Base-by-base conservation (phyloP, 1,284 basidiomycete genomes). In the Abortiporus biennis region DNA sequence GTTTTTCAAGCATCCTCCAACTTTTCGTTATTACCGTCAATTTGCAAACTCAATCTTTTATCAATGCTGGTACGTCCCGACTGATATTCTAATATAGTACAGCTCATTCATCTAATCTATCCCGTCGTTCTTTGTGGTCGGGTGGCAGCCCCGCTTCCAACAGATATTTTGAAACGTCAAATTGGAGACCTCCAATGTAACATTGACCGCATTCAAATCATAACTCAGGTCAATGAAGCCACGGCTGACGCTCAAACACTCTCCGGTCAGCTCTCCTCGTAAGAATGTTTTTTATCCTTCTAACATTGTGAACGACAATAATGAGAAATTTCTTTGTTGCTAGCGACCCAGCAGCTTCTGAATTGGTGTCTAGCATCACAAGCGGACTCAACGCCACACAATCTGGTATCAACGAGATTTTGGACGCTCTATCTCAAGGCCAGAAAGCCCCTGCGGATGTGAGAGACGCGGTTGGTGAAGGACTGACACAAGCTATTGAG, bases 111-210 rank as follows among this genome's bases (percentile, higher is more conserved):
- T n/a, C n/a, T n/a, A n/a, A n/a, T n/a, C n/a, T n/a, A n/a, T n/a
- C n/a, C n/a, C n/a, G n/a, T n/a, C n/a, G n/a, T n/a, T n/a, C n/a
- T n/a, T n/a, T n/a, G n/a, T n/a, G n/a, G n/a, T n/a, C n/a, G n/a
- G n/a, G n/a, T n/a, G n/a, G n/a, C n/a, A n/a, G n/a, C n/a, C n/a
- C n/a, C n/a, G n/a, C n/a, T n/a, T n/a, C n/a, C n/a, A n/a, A n/a
- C n/a, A n/a, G n/a, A n/a, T n/a, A n/a, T n/a, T n/a, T n/a, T n/a
- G n/a, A n/a, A 30, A 15, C 62, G 63, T 37, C 61, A 62, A 49
- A 44, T 61, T 23, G 62, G 61, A 13, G 52, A 59, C 51, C 42
- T 64, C 16, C 51, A 57, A 39, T 67, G 66, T 54, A 64, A 65
- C 47, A 29, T 59, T 20, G 61, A 65, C 37, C 61, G 64, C 19